These are phyloP conservation scores for Ormosia semicastrata DNA, from an alignment of 306 rosid genomes.

Conservation along the genomic window DNA sequence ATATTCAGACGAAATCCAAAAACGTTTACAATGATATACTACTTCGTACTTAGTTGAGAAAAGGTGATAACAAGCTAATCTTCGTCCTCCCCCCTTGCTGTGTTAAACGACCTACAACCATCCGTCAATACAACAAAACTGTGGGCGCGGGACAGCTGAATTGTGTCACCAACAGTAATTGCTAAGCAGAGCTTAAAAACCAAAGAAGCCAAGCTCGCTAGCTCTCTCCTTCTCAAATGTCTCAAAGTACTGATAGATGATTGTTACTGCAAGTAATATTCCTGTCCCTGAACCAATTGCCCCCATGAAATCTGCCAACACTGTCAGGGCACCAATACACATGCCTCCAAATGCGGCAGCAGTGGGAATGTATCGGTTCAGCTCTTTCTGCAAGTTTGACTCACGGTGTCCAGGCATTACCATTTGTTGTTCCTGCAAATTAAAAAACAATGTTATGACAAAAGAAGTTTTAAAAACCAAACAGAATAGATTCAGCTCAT, in stretches of 20 bases:
- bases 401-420: slow-evolving; percentile 97
- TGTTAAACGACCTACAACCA: slow-evolving; percentile 44
- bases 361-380: slow-evolving; percentile 87
- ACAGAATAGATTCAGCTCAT: background rate
- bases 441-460: background rate
- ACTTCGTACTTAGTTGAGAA: background rate
- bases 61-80: slow-evolving; percentile 39
- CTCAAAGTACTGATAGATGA: slow-evolving; percentile 89
- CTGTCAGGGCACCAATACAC: slow-evolving; percentile 89
- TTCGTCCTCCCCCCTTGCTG: slow-evolving; percentile 32
- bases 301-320: slow-evolving; percentile 93
- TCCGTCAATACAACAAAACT: slow-evolving; percentile 49
- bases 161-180: slow-evolving; percentile 19
- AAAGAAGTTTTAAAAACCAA: background rate
- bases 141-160: slow-evolving; percentile 22
- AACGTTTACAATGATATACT: slow-evolving; percentile 17
- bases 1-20: slow-evolving; percentile 1
- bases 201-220: slow-evolving; percentile 88
- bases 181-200: slow-evolving; percentile 49
- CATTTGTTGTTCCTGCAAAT: slow-evolving; percentile 94
- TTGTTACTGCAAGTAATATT: slow-evolving; percentile 85
- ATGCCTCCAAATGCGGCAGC: slow-evolving; percentile 96
- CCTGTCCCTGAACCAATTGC: slow-evolving; percentile 97
- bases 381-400: slow-evolving; percentile 84
- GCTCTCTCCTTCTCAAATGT: slow-evolving; percentile 91